Evolutionary conservation across 768 basidiomycete genomes (phyloP), one percentile per base, ranked within the genome.

Genomic region (Lyophyllum atratum): DNA sequence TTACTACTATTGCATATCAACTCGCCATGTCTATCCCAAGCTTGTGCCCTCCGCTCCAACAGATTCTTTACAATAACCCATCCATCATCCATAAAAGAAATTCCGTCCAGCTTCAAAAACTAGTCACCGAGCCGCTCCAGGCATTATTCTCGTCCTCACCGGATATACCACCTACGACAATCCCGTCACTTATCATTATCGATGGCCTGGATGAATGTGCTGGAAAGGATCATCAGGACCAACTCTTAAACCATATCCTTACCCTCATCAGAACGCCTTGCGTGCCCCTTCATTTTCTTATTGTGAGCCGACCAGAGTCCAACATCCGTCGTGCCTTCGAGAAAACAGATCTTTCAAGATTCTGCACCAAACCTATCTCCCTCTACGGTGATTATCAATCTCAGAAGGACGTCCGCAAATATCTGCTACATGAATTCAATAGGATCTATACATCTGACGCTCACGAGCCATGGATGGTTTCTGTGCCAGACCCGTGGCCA

Each of bases 271-370:
- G 26, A 2, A 24, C 17, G 4, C 10, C 43, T 44, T 4, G 10
- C 15, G n/a, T 51, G 45, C 49, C 58, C 15, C 40, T 59, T 37
- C 49, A n/a, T 22, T 59, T 59, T 25, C 29, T 59, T 5, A 47
- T 59, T 14, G 37, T 47, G 8, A 51, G 54, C 43, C 53, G 58
- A 26, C 49, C 54, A 11, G 54, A 55, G 11, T 26, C n/a, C 15
- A 24, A n/a, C 14, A 52, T 59, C 28, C 46, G 28, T 17, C 22
- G 33, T 24, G 37, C 33, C 11, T 55, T 59, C 39, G 49, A 26
- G 12, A 8, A 25, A 1, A 1, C 22, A 12, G 3, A 9, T 9
- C 28, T 59, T 2, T 24, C 52, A 6, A 3, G 8, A 4, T 17
- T 55, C 11, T 26, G 15, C 22, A 24, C 40, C 3, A 43, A 21